These are phyloP conservation scores for Bipolaris oryzae DNA, from an alignment of 2,329 filamentous ascomycete genomes.

Conservation along the genomic window DNA sequence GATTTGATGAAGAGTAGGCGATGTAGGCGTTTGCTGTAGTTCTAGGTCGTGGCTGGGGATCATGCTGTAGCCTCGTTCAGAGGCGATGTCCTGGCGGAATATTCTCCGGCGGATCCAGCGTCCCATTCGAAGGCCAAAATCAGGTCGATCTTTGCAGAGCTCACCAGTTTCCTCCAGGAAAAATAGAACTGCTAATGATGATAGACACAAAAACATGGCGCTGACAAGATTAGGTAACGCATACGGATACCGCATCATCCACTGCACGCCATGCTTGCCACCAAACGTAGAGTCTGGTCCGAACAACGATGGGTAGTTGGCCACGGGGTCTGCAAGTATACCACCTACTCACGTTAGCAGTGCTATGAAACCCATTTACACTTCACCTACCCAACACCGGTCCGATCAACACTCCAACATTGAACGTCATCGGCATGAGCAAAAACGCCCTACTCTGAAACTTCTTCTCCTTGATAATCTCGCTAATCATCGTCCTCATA, in stretches of 20 bases:
- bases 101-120: slow-evolving; percentile 46
- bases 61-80: slow-evolving; percentile 38
- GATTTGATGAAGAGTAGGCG: slow-evolving; percentile 12
- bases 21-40: slow-evolving; percentile 40
- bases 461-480: slow-evolving; percentile 74
- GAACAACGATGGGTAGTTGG: slow-evolving; percentile 67
- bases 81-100: slow-evolving; percentile 32
- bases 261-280: slow-evolving; percentile 63
- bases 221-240: slow-evolving; percentile 73
- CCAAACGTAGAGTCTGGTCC: slow-evolving; percentile 64
- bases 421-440: slow-evolving; percentile 71
- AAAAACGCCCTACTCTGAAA: slow-evolving; percentile 63
- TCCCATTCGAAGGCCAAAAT: slow-evolving; percentile 50
- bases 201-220: slow-evolving; percentile 63
- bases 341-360: slow-evolving; percentile 60
- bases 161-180: slow-evolving; percentile 68
- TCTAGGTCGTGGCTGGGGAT: slow-evolving; percentile 40
- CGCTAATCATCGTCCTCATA: slow-evolving; percentile 75
- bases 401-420: slow-evolving; percentile 59
- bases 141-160: slow-evolving; percentile 47
- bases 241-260: slow-evolving; percentile 71
- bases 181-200: slow-evolving; percentile 63
- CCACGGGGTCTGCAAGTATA: slow-evolving; percentile 69
- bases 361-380: neutral
- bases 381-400: slow-evolving; percentile 43